phyloP scores from a whole-genome alignment of 352 stramenopile species.

The Pythium monospermum region DNA sequence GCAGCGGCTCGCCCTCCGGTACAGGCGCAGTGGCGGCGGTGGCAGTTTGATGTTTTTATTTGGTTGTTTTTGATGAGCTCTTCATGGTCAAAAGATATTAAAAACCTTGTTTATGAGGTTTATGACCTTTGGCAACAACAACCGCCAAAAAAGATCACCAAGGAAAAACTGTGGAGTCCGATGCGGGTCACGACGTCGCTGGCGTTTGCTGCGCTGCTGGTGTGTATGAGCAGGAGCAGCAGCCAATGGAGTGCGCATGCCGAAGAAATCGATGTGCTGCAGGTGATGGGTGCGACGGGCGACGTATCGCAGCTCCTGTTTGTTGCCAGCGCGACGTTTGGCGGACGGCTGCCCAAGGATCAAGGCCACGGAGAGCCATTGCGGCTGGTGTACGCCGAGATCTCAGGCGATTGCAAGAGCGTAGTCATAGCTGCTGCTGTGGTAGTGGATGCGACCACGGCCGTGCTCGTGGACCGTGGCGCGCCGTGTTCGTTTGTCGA shows the following conservation, averaged over 20 bases:
- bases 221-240: neutral
- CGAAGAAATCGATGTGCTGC: slow-evolving; percentile 14
- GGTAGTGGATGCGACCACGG: neutral
- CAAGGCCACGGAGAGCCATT: neutral
- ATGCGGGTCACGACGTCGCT: neutral
- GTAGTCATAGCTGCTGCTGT: neutral
- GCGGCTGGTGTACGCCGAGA: slow-evolving; percentile 12
- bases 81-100: neutral
- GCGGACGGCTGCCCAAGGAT: no score
- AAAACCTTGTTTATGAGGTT: slow-evolving; percentile 18
- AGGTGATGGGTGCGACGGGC: slow-evolving; percentile 2
- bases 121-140: slow-evolving; percentile 2
- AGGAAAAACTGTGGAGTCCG: neutral
- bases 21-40: no score
- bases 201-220: neutral
- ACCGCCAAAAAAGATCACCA: neutral
- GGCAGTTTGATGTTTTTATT: no score
- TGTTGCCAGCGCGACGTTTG: slow-evolving; percentile 17
- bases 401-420: slow-evolving; percentile 10
- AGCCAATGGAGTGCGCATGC: neutral
- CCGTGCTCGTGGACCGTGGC: slow-evolving; percentile 43
- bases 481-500: slow-evolving; percentile 47
- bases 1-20: slow-evolving; percentile 36
- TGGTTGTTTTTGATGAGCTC: no score
- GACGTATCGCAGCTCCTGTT: slow-evolving; percentile 4